These are phyloP conservation scores for Fusarium sp. DNA, from an alignment of 2,329 filamentous ascomycete genomes.

Conservation along the genomic window DNA sequence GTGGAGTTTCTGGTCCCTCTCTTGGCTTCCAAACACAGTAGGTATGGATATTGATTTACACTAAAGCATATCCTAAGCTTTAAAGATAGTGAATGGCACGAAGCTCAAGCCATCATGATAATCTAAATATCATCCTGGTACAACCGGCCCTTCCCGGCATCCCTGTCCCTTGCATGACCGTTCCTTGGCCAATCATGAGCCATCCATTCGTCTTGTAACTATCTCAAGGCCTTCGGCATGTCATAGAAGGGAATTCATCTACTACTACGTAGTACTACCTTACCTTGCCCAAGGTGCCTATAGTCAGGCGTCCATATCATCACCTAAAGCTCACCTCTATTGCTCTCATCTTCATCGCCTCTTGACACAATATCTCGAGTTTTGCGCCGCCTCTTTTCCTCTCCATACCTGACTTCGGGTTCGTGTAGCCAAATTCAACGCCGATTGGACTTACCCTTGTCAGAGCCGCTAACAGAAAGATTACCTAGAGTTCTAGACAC, in stretches of 20 bases:
- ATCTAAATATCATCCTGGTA: conserved; percentile 2
- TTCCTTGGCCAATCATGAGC: conserved; percentile 31
- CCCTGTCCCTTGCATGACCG: conserved; percentile 40
- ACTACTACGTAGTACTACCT: background rate
- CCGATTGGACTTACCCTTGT: conserved; percentile 3
- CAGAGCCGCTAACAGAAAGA: background rate
- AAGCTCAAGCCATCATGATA: background rate
- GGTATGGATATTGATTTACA: background rate
- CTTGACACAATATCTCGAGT: conserved; percentile 3
- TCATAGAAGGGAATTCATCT: background rate
- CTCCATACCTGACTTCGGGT: conserved; percentile 12
- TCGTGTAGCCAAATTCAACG: background rate
- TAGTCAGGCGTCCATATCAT: background rate
- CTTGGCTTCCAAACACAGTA: background rate
- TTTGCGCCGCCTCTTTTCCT: background rate
- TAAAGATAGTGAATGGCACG: background rate
- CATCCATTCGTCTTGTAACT: conserved; percentile 17
- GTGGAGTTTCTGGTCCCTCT: background rate
- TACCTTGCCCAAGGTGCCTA: background rate
- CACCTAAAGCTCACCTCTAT: background rate
- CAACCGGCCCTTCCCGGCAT: conserved; percentile 10
- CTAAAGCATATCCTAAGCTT: background rate
- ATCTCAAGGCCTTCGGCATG: background rate
- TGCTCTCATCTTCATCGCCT: conserved; percentile 4
- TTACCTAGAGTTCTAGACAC: background rate